Evolutionary conservation across 352 stramenopile genomes (phyloP).

Genomic region (Vaucheria bursata): DNA sequence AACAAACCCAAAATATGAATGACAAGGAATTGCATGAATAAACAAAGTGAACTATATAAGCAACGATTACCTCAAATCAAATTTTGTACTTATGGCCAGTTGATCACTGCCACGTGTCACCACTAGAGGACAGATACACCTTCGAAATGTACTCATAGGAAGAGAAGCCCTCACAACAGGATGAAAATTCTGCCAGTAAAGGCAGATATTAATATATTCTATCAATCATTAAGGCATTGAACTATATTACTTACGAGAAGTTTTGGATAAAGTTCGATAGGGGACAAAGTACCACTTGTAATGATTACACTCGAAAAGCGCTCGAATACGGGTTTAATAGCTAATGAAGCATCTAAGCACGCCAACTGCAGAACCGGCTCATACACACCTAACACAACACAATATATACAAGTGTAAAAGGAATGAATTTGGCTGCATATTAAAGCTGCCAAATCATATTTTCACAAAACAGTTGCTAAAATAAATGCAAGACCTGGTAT

Average conservation of each 20-base stretch:
- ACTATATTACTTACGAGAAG: slow-evolving; percentile 61
- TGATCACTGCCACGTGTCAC: slow-evolving; percentile 88
- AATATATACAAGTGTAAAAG: too few relatives aligned
- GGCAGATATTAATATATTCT: not conserved
- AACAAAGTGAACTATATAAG: slow-evolving; percentile 25
- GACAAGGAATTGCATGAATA: not conserved
- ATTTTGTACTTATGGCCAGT: slow-evolving; percentile 85
- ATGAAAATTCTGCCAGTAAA: slow-evolving; percentile 63
- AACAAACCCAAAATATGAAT: not conserved
- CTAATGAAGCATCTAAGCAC: slow-evolving; percentile 91
- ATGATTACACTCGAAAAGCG: slow-evolving; percentile 76
- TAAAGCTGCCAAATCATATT: too few relatives aligned
- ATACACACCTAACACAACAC: slow-evolving; percentile 42
- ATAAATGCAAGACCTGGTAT: slow-evolving; percentile 60
- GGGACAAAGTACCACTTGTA: slow-evolving; percentile 88
- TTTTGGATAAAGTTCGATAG: slow-evolving; percentile 97
- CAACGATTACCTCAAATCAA: slow-evolving; percentile 67
- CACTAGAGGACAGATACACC: slow-evolving; percentile 93
- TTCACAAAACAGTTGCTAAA: too few relatives aligned
- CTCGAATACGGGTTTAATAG: slow-evolving; percentile 96
- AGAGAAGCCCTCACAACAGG: slow-evolving; percentile 88
- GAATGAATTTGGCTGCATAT: too few relatives aligned
- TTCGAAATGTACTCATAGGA: slow-evolving; percentile 94
- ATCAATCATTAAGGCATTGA: slow-evolving; percentile 44
- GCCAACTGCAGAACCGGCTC: slow-evolving; percentile 67